phyloP scores from a whole-genome alignment of 2,329 filamentous ascomycete genomes.

The Biscogniauxia sp. region DNA sequence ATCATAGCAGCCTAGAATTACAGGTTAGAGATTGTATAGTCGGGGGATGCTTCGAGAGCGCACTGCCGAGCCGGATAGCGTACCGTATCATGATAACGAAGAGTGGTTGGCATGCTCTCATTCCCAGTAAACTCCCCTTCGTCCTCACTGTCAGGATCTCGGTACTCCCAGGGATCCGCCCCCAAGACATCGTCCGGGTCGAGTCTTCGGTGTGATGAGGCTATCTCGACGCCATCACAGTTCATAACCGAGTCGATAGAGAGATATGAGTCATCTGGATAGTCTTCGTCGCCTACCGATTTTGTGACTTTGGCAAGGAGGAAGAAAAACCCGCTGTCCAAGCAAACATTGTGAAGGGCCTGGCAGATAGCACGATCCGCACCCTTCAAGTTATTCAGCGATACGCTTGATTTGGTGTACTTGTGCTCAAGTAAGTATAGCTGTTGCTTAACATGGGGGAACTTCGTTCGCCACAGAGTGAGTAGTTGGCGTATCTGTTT shows the following conservation, averaged over 20 bases:
- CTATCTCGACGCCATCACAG: neutral
- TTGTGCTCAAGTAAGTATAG: conserved; percentile 23
- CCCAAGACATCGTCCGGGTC: neutral
- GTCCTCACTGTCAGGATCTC: conserved; percentile 11
- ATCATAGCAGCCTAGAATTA: conserved; percentile 12
- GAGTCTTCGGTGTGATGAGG: neutral
- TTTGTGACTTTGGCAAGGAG: conserved; percentile 22
- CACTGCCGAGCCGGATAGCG: neutral
- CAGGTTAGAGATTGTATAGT: neutral
- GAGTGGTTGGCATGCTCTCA: conserved; percentile 10
- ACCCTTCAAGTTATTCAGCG: conserved; percentile 24
- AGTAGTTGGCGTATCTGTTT: conserved; percentile 12
- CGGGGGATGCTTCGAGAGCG: neutral
- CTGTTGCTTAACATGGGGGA: neutral
- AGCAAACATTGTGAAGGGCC: conserved; percentile 12
- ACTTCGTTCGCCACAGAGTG: conserved; percentile 5
- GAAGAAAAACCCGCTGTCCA: conserved; percentile 11
- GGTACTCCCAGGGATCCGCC: neutral
- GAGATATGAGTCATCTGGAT: neutral
- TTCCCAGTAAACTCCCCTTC: conserved; percentile 19
- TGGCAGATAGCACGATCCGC: conserved; percentile 19
- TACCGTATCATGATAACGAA: conserved; percentile 21
- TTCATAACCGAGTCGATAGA: neutral
- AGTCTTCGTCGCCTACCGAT: neutral
- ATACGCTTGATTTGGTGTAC: conserved; percentile 23